Conservation (phyloP, 1,284 basidiomycete genomes). For the Ustilago tritici region DNA sequence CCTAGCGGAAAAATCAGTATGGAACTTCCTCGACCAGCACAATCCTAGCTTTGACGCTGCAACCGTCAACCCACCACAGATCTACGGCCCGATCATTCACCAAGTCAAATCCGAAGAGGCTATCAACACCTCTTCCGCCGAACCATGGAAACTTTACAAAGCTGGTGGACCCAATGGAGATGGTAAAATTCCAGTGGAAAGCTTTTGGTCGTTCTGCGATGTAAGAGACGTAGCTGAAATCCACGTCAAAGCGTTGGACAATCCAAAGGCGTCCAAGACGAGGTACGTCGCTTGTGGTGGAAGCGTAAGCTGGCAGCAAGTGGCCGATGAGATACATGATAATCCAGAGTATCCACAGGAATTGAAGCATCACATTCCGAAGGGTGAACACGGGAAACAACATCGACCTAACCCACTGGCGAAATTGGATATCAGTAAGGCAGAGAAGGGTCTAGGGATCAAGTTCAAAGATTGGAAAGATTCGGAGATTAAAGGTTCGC, state of each 20-base stretch:
- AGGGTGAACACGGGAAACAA: slow-evolving; percentile 27
- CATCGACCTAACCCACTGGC: slow-evolving; percentile 29
- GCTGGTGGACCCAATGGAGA: slow-evolving; percentile 38
- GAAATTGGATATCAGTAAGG: slow-evolving; percentile 32
- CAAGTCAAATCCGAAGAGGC: slow-evolving; percentile 35
- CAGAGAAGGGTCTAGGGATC: slow-evolving; percentile 36
- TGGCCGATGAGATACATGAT: slow-evolving; percentile 44
- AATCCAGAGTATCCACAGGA: slow-evolving; percentile 44
- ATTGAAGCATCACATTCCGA: slow-evolving; percentile 42
- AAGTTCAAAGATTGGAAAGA: slow-evolving; percentile 50
- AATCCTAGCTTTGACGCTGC: slow-evolving; percentile 53
- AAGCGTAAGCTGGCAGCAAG: slow-evolving; percentile 37
- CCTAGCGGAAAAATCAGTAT: slow-evolving; percentile 68
- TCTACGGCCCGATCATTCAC: slow-evolving; percentile 60
- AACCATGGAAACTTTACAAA: slow-evolving; percentile 48
- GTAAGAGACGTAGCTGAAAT: slow-evolving; percentile 46
- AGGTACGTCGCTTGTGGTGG: slow-evolving; percentile 41
- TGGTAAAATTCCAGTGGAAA: slow-evolving; percentile 35
- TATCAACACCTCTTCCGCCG: slow-evolving; percentile 39
- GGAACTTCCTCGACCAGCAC: slow-evolving; percentile 67
- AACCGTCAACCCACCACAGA: slow-evolving; percentile 53
- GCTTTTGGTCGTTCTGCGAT: slow-evolving; percentile 43
- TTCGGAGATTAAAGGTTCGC: slow-evolving; percentile 43
- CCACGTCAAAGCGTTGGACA: slow-evolving; percentile 42
- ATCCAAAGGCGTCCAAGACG: slow-evolving; percentile 24